These are phyloP conservation scores for Penicillium crystallinum DNA, from an alignment of 495 filamentous ascomycete genomes.

Conservation along the genomic window DNA sequence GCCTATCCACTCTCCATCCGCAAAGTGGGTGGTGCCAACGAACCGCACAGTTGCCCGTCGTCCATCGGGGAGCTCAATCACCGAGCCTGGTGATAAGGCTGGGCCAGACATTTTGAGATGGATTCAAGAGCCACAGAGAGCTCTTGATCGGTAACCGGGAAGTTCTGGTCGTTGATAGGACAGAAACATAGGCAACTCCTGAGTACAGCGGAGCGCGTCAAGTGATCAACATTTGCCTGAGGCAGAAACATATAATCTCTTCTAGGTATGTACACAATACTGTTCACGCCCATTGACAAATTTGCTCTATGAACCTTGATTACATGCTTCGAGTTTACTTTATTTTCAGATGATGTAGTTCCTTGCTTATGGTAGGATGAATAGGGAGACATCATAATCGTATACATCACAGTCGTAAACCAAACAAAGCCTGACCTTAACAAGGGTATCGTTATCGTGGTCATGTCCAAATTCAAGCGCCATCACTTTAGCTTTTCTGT, in stretches of 20 bases:
- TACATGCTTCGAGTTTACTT: not conserved
- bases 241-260: slow-evolving; percentile 6
- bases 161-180: slow-evolving; percentile 15
- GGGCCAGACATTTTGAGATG: slow-evolving; percentile 31
- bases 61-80: slow-evolving; percentile 69
- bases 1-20: slow-evolving; percentile 81
- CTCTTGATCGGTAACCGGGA: slow-evolving; percentile 8
- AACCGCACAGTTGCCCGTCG: slow-evolving; percentile 73
- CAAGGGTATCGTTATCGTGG: slow-evolving; percentile 1
- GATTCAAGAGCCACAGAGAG: slow-evolving; percentile 12
- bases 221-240: slow-evolving; percentile 17
- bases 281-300: too few species aligned
- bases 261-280: not conserved
- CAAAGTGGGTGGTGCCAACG: slow-evolving; percentile 72
- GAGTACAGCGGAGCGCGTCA: slow-evolving; percentile 17
- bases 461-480: slow-evolving; percentile 5
- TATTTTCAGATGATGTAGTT: not conserved
- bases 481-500: slow-evolving; percentile 2
- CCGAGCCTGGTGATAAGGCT: slow-evolving; percentile 45
- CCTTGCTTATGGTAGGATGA: not conserved
- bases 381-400: slow-evolving; percentile 1
- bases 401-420: slow-evolving; percentile 7
- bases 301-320: too few species aligned
- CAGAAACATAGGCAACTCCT: slow-evolving; percentile 10
- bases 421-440: not conserved